Evolutionary conservation across 2,329 filamentous ascomycete genomes (phyloP).

Genomic region (Pseudocercospora crystallina): DNA sequence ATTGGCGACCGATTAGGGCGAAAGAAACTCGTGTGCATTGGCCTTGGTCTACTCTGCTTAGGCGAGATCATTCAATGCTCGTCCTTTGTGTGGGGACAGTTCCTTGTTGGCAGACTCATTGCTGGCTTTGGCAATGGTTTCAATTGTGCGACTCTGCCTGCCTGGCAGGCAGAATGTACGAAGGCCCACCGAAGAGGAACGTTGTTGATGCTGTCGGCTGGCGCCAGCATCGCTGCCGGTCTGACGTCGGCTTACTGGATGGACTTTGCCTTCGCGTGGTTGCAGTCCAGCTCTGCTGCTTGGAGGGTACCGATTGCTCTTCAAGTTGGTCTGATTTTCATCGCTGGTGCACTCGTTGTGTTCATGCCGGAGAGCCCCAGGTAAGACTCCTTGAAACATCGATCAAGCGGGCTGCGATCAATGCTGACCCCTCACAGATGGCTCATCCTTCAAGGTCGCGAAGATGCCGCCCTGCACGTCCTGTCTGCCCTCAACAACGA

Average conservation of each 20-base stretch:
- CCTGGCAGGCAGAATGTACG: slow-evolving; percentile 49
- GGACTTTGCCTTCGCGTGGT: slow-evolving; percentile 33
- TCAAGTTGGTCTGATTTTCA: slow-evolving; percentile 31
- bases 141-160: slow-evolving; percentile 45
- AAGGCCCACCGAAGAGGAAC: slow-evolving; percentile 48
- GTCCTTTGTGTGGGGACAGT: slow-evolving; percentile 46
- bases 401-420: background rate
- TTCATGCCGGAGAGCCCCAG: slow-evolving; percentile 35
- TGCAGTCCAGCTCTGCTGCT: slow-evolving; percentile 31
- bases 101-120: slow-evolving; percentile 52
- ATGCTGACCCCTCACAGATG: slow-evolving; percentile 29
- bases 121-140: slow-evolving; percentile 49
- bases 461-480: slow-evolving; percentile 52
- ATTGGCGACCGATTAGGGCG: slow-evolving; percentile 60
- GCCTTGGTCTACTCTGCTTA: slow-evolving; percentile 57
- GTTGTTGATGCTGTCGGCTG: slow-evolving; percentile 50
- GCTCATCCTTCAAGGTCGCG: slow-evolving; percentile 57
- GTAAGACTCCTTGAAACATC: background rate
- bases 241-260: slow-evolving; percentile 46
- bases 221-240: slow-evolving; percentile 47
- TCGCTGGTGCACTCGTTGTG: slow-evolving; percentile 24
- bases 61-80: slow-evolving; percentile 61
- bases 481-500: slow-evolving; percentile 50
- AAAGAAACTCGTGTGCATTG: slow-evolving; percentile 57
- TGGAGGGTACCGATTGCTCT: slow-evolving; percentile 36